Base-by-base conservation (phyloP, 2,329 filamentous ascomycete species). In the Elsinoe australis region DNA sequence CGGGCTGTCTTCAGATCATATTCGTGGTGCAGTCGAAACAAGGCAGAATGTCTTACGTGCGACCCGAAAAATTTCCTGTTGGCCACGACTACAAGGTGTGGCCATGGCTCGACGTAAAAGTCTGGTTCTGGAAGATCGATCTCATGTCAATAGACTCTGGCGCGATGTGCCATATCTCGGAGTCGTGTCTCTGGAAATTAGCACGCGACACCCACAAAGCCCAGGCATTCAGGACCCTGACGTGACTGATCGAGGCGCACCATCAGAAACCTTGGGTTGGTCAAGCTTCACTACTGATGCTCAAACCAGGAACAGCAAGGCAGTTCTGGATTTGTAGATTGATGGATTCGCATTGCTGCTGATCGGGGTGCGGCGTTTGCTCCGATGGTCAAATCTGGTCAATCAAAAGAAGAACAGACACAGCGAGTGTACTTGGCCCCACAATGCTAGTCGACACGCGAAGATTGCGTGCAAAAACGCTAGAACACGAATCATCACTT, bases 171-270 rank as follows among this genome's bases (percentile, higher is more conserved):
- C 36, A 15, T 41, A n/a, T 12, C 28, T 41, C 36, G 36, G 36
- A 21, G 14, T 41, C 36, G 28, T 22, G 28, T 41, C n/a, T 4
- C 10, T 26, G 19, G 19, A 21, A 14, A 3, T 14, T 28, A 14
- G 36, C 36, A 41, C 36, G 36, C 36, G 36, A 41, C 36, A 41
- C 9, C n/a, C n/a, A n/a, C n/a, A n/a, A n/a, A n/a, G 19, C 21
- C 17, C 36, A 41, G 22, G 21, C 36, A 41, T 24, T 14, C 8
- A 14, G 36, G 21, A 41, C 36, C 36, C 36, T 41, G 36, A 41
- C 36, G 36, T 22, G 12, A n/a, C 28, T 21, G 36, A 41, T 17
- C 15, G n/a, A 41, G n/a, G n/a, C n/a, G n/a, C n/a, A n/a, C n/a
- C n/a, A n/a, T n/a, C n/a, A n/a, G n/a, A n/a, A n/a, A n/a, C n/a